Evolutionary conservation across 306 rosid species (phyloP).

Genomic region (Albizia julibrissin): DNA sequence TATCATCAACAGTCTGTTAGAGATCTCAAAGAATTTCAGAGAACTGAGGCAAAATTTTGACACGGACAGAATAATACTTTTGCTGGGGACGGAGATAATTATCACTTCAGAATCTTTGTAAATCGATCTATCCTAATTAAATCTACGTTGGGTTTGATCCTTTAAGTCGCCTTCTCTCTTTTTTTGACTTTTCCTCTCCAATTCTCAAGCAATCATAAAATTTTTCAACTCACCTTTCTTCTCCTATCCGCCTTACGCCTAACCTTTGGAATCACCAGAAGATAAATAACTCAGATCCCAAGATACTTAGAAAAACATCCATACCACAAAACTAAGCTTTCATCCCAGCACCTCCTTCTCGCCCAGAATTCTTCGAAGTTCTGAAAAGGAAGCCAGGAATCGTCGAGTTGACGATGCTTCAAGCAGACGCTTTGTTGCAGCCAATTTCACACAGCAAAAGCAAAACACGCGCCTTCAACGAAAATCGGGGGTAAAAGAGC

Average conservation of each 20-base stretch:
- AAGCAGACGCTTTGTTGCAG: background rate
- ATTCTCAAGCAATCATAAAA: slow-evolving; percentile 1
- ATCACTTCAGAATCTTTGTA: slow-evolving; percentile 33
- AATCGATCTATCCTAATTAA: slow-evolving; percentile 67
- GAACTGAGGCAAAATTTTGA: background rate
- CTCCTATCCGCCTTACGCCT: slow-evolving; percentile 1
- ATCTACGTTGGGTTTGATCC: slow-evolving; percentile 52
- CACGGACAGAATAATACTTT: slow-evolving; percentile 7
- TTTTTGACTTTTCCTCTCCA: slow-evolving; percentile 31
- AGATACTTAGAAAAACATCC: slow-evolving; percentile 35
- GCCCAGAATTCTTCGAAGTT: background rate
- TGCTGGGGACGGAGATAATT: slow-evolving; percentile 13
- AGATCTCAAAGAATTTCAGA: slow-evolving; percentile 21
- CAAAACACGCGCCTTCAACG: background rate
- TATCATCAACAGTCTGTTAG: slow-evolving; percentile 16
- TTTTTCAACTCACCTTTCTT: slow-evolving; percentile 29
- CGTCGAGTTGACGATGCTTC: slow-evolving; percentile 7
- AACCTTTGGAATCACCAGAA: slow-evolving; percentile 22
- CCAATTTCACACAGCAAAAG: background rate
- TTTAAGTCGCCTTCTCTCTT: slow-evolving; percentile 37
- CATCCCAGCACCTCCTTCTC: slow-evolving; percentile 29
- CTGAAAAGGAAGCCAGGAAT: slow-evolving; percentile 7
- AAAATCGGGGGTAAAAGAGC: background rate
- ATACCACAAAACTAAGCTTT: slow-evolving; percentile 45
- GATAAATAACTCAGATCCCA: slow-evolving; percentile 27